Evolutionary conservation across 306 rosid species (phyloP), one percentile per base, ranked within the genome.

Genomic region (Trifolium fragiferum): DNA sequence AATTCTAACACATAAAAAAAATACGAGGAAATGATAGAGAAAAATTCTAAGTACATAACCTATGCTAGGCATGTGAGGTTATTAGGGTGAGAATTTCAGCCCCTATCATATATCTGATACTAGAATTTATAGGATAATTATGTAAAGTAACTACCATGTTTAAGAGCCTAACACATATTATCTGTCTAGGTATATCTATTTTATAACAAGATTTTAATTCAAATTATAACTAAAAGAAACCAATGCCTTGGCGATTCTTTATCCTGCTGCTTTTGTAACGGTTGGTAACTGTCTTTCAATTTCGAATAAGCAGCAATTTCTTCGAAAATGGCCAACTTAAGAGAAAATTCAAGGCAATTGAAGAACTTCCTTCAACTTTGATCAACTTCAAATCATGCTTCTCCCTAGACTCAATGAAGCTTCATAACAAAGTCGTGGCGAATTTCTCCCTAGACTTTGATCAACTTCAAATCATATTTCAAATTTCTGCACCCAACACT

Each of bases 401-500:
- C 20, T 61, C 0, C 21, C 15, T 32, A 61, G 33, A 32, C 20
- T 61, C 67, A 33, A 23, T 23, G 64, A 23, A 33, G 44, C 44
- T 61, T 61, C 44, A 61, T 8, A 14, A 7, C 44, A 32, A 61
- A 32, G 23, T n/a, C 21, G 2, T 8, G 6, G 7, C 2, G 0
- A 32, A n/a, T 30, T 61, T 8, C 8, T 15, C n/a, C n/a, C n/a
- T n/a, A n/a, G n/a, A n/a, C n/a, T n/a, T n/a, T n/a, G n/a, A n/a
- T n/a, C n/a, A n/a, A n/a, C n/a, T n/a, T n/a, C n/a, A n/a, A n/a
- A n/a, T n/a, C n/a, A 8, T 16, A 1, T 20, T 61, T 32, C 23
- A 15, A 60, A 9, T 60, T 58, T 58, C 38, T 59, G 7, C 37
- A 59, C 44, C 44, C 20, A n/a, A 62, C 46, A 62, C 74, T 41